Evolutionary conservation across 805 yeast genomes (phyloP), one percentile per base, ranked within the genome.

Genomic region (Cyberlindnera bimundalis): DNA sequence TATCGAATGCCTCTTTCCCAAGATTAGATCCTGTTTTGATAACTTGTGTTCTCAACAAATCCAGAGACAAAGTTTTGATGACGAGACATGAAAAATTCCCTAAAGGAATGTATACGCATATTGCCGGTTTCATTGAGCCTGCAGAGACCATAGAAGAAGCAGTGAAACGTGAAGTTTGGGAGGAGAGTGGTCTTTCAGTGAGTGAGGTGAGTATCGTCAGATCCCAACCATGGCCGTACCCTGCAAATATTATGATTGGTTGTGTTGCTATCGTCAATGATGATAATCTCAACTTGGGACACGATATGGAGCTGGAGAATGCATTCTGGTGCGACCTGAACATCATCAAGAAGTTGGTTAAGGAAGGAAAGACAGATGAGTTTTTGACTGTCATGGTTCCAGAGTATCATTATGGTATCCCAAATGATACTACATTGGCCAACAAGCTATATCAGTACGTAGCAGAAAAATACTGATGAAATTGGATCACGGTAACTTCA

Each of bases 171-270:
- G 98, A 91, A 59, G 84, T 87, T 18, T 89, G 93, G 88, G 98
- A 91, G 59, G 98, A 91, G 62, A 78, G 96, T 6, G 98, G 98
- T 3, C 80, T 88, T 21, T 48, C 60, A 5, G 66, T 73, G 17
- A 65, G 66, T 12, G 60, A 73, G 4, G 85, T 91, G 16, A 59
- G 70, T 33, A 72, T 90, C 39, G 68, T 82, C 23, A 69, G 79
- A 51, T 77, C 93, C 10, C 98, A 91, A 65, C 98, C 98, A 5
- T 91, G 98, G 98, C 98, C 98, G n/a, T 91, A 79, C 62, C 98
- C 98, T 1, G 87, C 85, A 1, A 88, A 83, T 59, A 67, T 91
- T 50, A 91, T 91, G 98, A 73, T 91, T 49, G 98, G 97, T 6
- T 90, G 97, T 62, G 64, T 78, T 23, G 93, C 87, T 7, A 80